Evolutionary conservation across 345 rosid genomes (phyloP), one percentile per base, ranked within the genome.

Genomic region (Citrus cavaleriei): DNA sequence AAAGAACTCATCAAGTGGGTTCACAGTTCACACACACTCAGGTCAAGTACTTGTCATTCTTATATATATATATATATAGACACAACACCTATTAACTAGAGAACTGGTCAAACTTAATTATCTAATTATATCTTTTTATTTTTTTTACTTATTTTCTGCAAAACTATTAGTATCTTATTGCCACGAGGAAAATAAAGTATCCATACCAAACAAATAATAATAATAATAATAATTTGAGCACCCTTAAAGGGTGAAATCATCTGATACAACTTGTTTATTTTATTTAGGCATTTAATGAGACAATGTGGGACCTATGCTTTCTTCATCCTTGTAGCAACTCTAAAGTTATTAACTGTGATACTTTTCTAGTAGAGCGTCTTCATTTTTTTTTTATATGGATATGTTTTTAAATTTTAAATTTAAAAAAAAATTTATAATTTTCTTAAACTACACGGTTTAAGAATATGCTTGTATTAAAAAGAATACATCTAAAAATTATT

Each of bases 81-180:
- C 42, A 38, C 5, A 6, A 6, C 38, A 37, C 40, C 40, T 6
- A 37, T 37, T 37, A 51, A 51, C 18, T 16, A 18, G 57, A 46
- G 78, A 78, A 25, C 69, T 13, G 80, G 89, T 88, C 89, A 86
- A 88, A 72, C 61, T 61, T 75, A 13, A 12, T 21, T 16, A 73
- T 73, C 58, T 5, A 4, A 54, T 54, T 54, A 18, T 54, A 4
- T 54, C 22, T 54, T 18, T 18, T 8, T 35, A 35, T 57, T 10
- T 5, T 27, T 7, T 42, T 7, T 14, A 27, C 37, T 55, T 30
- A 34, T 69, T 59, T n/a, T 37, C 16, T 59, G 1, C 4, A 25
- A 60, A 73, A 24, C 8, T n/a, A 58, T 35, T 73, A 5, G 6
- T 74, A 32, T 37, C 57, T 66, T 77, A 58, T 58, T 51, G 10